phyloP scores from a whole-genome alignment of 2,329 filamentous ascomycete genomes.

The Penicillium hordei region DNA sequence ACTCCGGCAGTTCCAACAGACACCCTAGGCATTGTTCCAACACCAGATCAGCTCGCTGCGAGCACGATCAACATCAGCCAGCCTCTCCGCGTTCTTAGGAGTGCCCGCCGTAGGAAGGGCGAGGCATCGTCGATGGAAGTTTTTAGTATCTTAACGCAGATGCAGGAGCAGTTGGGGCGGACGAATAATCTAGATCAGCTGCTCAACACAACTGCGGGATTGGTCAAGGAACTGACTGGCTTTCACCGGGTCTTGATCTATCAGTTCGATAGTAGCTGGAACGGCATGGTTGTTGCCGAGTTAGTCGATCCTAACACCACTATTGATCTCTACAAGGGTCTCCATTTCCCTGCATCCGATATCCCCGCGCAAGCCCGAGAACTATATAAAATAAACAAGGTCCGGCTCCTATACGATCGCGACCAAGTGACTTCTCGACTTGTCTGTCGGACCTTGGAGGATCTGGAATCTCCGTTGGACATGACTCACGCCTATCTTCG shows the following conservation, averaged over 20 bases:
- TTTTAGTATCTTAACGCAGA: slow-evolving; percentile 88
- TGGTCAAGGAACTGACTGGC: slow-evolving; percentile 84
- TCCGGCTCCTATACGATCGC: slow-evolving; percentile 81
- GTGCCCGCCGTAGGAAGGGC: slow-evolving; percentile 70
- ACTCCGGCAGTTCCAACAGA: slow-evolving; percentile 40
- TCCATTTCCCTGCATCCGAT: slow-evolving; percentile 85
- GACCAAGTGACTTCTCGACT: slow-evolving; percentile 76
- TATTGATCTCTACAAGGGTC: slow-evolving; percentile 79
- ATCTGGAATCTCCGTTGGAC: slow-evolving; percentile 67
- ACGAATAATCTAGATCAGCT: slow-evolving; percentile 71
- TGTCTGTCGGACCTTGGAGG: slow-evolving; percentile 72
- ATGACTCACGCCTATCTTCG: slow-evolving; percentile 81
- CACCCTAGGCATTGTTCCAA: slow-evolving; percentile 71
- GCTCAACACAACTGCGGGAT: slow-evolving; percentile 76
- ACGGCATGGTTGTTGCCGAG: slow-evolving; percentile 84
- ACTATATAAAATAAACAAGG: slow-evolving; percentile 87
- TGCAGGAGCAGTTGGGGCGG: slow-evolving; percentile 72
- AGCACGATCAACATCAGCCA: slow-evolving; percentile 75
- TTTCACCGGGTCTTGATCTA: slow-evolving; percentile 94
- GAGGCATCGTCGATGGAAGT: slow-evolving; percentile 82
- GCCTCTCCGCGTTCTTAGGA: slow-evolving; percentile 73
- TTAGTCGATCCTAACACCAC: slow-evolving; percentile 77
- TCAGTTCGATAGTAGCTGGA: slow-evolving; percentile 80
- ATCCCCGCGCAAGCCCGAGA: slow-evolving; percentile 84
- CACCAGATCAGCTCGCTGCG: slow-evolving; percentile 69